A percentile compares a stretch with the other conserved stretches of the same genome.
These are phyloP conservation scores for Nepenthes alata DNA, from an alignment of 179 eudicot species.

Conservation along the genomic window DNA sequence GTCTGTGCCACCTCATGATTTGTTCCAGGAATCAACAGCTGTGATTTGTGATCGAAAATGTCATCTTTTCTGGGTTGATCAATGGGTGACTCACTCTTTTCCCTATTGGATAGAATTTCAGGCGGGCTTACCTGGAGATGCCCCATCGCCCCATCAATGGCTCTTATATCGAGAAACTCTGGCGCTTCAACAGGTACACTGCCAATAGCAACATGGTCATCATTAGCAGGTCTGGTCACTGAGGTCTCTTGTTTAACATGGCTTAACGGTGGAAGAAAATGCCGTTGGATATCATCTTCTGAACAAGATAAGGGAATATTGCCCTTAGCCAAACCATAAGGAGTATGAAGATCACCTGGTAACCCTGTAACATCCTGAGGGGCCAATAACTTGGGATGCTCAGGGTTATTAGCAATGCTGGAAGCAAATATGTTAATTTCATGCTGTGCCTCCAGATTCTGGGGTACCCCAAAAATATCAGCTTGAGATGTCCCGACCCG, in stretches of 20 bases:
- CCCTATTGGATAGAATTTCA: conserved; percentile 24
- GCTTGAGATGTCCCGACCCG: conserved; percentile 7
- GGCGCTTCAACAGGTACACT: conserved; percentile 20
- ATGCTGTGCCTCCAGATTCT: conserved; percentile 19
- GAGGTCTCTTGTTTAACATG: conserved; percentile 29
- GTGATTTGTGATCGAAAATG: conserved; percentile 16
- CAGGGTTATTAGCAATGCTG: conserved; percentile 5
- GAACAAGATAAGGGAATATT: conserved; percentile 24
- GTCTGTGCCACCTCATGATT: conserved; percentile 15
- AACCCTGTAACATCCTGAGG: conserved; percentile 30
- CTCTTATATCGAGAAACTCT: conserved; percentile 26
- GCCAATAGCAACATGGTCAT: conserved; percentile 22
- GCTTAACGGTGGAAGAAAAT: conserved; percentile 22
- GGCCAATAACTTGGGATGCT: conserved; percentile 16
- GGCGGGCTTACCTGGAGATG: conserved; percentile 28
- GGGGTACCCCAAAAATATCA: conserved; percentile 14
- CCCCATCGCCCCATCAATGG: conserved; percentile 40
- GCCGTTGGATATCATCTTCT: conserved; percentile 30
- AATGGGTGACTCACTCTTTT: conserved; percentile 21
- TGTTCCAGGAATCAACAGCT: conserved; percentile 17
- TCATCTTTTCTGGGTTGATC: conserved; percentile 30
- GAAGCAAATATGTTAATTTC: conserved; percentile 16
- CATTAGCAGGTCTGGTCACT: conserved; percentile 23
- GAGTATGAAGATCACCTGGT: conserved; percentile 23
- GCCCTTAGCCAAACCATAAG: conserved; percentile 19